These are phyloP conservation scores for Candida parachauliodes DNA, from an alignment of 805 yeast genomes.

Conservation along the genomic window DNA sequence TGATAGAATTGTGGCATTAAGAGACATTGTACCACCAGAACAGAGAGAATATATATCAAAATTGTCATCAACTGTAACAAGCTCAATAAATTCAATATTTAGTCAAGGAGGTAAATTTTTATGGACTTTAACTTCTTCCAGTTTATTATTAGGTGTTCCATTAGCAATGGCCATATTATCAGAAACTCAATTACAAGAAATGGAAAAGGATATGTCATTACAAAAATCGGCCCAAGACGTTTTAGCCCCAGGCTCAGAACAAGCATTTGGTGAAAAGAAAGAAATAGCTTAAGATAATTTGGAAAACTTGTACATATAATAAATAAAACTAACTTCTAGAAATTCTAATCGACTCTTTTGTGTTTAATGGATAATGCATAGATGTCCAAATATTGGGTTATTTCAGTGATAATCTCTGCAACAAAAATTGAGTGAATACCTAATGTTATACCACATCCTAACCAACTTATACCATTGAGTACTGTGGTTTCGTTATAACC, in stretches of 20 bases:
- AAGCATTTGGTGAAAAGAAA: conserved; percentile 36
- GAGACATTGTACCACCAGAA: conserved; percentile 86
- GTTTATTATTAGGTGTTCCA: conserved; percentile 88
- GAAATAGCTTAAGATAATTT: background rate
- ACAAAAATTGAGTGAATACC: conserved; percentile 72
- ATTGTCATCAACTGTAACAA: conserved; percentile 25
- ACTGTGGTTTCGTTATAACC: conserved; percentile 39
- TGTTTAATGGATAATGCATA: conserved; percentile 82
- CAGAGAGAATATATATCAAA: conserved; percentile 55
- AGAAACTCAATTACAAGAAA: conserved; percentile 90
- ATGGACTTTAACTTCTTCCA: conserved; percentile 84
- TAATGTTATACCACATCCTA: conserved; percentile 63
- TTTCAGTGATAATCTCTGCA: conserved; percentile 72
- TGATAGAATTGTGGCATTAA: conserved; percentile 88
- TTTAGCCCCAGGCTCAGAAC: conserved; percentile 64
- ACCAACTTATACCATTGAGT: conserved; percentile 53
- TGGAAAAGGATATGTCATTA: conserved; percentile 86
- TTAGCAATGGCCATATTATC: conserved; percentile 82
- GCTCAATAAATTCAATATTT: conserved; percentile 40
- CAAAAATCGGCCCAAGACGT: conserved; percentile 77
- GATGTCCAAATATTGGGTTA: conserved; percentile 78
- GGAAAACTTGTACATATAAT: conserved; percentile 12
- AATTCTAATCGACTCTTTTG: conserved; percentile 43
- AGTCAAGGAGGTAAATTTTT: conserved; percentile 68
- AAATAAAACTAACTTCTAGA: background rate